phyloP scores from a whole-genome alignment of 2,329 filamentous ascomycete species.

The Claviceps sp. region DNA sequence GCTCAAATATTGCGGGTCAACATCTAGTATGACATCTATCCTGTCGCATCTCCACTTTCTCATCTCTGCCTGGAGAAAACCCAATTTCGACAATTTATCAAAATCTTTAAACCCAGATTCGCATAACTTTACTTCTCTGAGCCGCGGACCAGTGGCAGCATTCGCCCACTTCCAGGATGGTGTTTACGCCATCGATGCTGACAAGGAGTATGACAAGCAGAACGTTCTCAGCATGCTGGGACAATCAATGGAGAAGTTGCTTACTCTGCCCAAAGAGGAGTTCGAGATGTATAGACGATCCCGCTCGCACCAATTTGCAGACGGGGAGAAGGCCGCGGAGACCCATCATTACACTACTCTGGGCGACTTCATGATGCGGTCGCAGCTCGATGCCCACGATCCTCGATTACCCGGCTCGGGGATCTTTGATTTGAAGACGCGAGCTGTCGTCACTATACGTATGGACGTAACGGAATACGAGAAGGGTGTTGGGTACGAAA shows the following conservation, averaged over 20 bases:
- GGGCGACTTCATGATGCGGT: conserved; percentile 85
- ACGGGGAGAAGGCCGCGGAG: conserved; percentile 60
- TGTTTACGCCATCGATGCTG: conserved; percentile 85
- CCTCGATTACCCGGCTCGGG: conserved; percentile 75
- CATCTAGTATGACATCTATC: conserved; percentile 86
- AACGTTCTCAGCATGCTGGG: conserved; percentile 86
- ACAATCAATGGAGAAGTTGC: conserved; percentile 90
- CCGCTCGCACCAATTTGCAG: conserved; percentile 53
- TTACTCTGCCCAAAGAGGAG: conserved; percentile 69
- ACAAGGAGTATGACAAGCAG: conserved; percentile 77
- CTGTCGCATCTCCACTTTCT: conserved; percentile 88
- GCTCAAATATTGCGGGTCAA: conserved; percentile 85
- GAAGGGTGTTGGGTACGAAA: conserved; percentile 74
- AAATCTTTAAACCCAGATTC: conserved; percentile 48
- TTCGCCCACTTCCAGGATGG: conserved; percentile 77
- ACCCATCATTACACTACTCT: conserved; percentile 78
- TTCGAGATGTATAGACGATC: conserved; percentile 72
- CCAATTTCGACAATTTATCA: conserved; percentile 56
- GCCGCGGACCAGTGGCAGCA: conserved; percentile 60
- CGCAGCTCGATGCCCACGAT: conserved; percentile 86
- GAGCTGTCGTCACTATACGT: conserved; percentile 80
- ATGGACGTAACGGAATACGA: conserved; percentile 68
- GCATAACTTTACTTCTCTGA: conserved; percentile 57
- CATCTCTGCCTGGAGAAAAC: conserved; percentile 66
- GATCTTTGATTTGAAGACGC: conserved; percentile 92